Conservation (phyloP, 2,329 filamentous ascomycete genomes). For the Penicillium expansum region DNA sequence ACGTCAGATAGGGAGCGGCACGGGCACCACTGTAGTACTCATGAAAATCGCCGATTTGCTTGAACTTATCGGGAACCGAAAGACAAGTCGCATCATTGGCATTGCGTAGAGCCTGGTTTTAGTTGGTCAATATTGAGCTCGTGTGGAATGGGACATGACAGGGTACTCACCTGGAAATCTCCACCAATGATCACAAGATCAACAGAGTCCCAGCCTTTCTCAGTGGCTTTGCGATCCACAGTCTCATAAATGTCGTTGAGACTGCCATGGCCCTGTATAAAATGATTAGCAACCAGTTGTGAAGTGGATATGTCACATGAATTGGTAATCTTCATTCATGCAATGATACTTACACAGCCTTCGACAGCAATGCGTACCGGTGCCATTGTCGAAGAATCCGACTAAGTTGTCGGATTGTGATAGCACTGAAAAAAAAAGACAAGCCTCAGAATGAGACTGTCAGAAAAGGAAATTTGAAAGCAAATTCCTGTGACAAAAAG, state of each 20-base stretch:
- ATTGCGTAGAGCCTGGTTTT: constrained; percentile 73
- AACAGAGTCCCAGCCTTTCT: constrained; percentile 73
- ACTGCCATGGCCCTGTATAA: constrained; percentile 75
- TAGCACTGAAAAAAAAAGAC: background rate
- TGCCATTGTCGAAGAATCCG: background rate
- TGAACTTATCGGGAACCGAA: constrained; percentile 85
- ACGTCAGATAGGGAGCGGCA: constrained; percentile 78
- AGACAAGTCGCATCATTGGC: constrained; percentile 82
- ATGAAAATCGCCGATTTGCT: constrained; percentile 84
- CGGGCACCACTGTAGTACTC: constrained; percentile 82
- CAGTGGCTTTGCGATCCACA: constrained; percentile 64
- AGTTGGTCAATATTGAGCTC: background rate
- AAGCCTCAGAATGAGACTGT: background rate
- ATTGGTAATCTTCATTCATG: background rate
- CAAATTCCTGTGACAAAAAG: background rate
- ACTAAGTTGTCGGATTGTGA: background rate
- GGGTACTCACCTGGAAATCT: constrained; percentile 73
- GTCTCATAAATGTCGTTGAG: constrained; percentile 88
- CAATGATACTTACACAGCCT: constrained; percentile 67
- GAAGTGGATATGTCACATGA: background rate
- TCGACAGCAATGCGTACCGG: constrained; percentile 73
- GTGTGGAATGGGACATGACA: constrained; percentile 6
- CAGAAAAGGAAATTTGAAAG: background rate
- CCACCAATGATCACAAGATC: constrained; percentile 93
- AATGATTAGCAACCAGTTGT: constrained; percentile 13